Conservation (phyloP, 2,329 filamentous ascomycete species). For the Fusarium miscanthi region DNA sequence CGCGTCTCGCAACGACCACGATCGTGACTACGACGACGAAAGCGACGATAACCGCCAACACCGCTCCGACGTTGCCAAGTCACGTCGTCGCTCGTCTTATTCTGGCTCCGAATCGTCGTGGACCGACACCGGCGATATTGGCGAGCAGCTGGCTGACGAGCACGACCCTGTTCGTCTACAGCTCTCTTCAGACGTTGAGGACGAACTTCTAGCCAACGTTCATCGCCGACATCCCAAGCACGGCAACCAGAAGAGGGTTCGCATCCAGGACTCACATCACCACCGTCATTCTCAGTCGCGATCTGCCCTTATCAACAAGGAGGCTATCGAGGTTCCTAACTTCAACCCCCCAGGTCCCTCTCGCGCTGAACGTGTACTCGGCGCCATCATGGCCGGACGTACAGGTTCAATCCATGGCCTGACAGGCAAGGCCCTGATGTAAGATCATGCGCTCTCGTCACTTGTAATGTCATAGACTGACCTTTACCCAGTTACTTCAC, state of each 20-base stretch:
- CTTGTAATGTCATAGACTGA: conserved; percentile 27
- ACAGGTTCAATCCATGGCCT: conserved; percentile 85
- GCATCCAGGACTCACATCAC: conserved; percentile 66
- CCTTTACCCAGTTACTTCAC: conserved; percentile 81
- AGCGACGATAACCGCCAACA: conserved; percentile 55
- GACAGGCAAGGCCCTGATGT: conserved; percentile 95
- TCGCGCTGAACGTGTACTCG: conserved; percentile 76
- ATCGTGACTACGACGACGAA: conserved; percentile 56
- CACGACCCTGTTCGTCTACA: conserved; percentile 81
- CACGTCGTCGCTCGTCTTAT: conserved; percentile 50
- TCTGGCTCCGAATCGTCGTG: conserved; percentile 78
- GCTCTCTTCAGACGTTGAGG: conserved; percentile 73
- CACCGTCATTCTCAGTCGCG: conserved; percentile 53
- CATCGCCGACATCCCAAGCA: conserved; percentile 58
- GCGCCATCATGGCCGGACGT: conserved; percentile 86
- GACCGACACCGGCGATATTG: conserved; percentile 95
- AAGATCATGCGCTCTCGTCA: conserved; percentile 47
- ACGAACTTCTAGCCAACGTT: conserved; percentile 65
- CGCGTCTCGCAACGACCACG: conserved; percentile 52
- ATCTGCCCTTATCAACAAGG: conserved; percentile 67
- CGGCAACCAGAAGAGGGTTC: conserved; percentile 69
- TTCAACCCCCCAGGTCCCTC: conserved; percentile 72
- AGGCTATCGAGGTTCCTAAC: conserved; percentile 85
- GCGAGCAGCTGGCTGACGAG: conserved; percentile 87
- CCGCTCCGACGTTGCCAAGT: conserved; percentile 15